phyloP scores from a whole-genome alignment of 106 monocot species.

The Narthecium ossifragum region DNA sequence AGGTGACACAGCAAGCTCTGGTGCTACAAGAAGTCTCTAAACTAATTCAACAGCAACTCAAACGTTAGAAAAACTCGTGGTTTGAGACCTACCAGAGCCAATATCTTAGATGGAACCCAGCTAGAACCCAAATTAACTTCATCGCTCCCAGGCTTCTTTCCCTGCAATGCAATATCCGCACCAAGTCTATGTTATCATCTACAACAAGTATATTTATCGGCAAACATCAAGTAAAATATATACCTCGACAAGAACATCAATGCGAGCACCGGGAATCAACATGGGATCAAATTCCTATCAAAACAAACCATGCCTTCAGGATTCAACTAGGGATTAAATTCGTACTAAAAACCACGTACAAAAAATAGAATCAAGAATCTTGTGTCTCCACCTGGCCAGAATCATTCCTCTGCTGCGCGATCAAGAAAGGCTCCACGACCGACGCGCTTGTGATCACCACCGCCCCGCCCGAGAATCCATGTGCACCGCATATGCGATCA shows the following conservation, averaged over 20 bases:
- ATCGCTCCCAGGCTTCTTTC: constrained; percentile 3
- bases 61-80: too few species aligned
- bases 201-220: not conserved
- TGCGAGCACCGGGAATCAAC: constrained; percentile 42
- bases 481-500: constrained; percentile 17
- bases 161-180: constrained; percentile 9
- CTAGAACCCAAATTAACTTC: constrained; percentile 5
- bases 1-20: too few species aligned
- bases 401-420: constrained; percentile 42
- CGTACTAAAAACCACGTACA: constrained; percentile 5
- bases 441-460: constrained; percentile 65
- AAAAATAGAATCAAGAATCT: not conserved
- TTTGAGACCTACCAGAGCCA: constrained; percentile 46
- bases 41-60: too few species aligned
- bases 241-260: constrained; percentile 73
- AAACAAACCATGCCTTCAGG: too few species aligned
- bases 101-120: constrained; percentile 40
- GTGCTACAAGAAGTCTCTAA: too few species aligned
- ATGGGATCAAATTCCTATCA: constrained; percentile 28
- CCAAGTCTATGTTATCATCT: not conserved
- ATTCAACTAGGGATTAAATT: constrained; percentile 38
- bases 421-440: constrained; percentile 74
- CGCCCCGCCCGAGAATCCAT: constrained; percentile 35
- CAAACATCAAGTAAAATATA: not conserved
- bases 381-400: constrained; percentile 27